Evolutionary conservation across 1,139 yeast species (phyloP).

Genomic region (Saccharomyces hybrid): DNA sequence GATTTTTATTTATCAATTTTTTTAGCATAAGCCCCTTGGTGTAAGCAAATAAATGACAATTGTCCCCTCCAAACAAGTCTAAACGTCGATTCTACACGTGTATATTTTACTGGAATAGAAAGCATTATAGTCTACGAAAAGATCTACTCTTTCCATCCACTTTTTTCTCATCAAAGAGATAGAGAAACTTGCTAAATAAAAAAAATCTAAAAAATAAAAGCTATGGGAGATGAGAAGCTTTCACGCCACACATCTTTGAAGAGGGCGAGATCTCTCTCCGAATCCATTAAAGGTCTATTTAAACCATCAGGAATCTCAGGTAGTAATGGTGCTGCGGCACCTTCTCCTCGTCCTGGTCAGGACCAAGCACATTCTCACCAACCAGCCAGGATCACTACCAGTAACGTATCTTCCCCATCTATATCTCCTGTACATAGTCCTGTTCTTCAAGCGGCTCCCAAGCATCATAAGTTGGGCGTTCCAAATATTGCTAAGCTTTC

Average conservation of each 20-base stretch:
- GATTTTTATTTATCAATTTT: neutral
- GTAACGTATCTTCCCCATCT: slow-evolving; percentile 1
- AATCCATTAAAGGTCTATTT: slow-evolving; percentile 27
- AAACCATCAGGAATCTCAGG: slow-evolving; percentile 6
- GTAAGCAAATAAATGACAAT: neutral
- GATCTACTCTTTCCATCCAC: neutral
- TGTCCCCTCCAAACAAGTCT: neutral
- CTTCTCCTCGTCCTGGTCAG: slow-evolving; percentile 5
- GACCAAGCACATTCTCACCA: neutral
- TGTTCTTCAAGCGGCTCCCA: neutral
- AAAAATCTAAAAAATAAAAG: neutral
- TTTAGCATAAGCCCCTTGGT: neutral
- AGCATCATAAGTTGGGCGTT: slow-evolving; percentile 3
- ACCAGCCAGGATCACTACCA: neutral
- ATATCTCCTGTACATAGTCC: slow-evolving; percentile 6
- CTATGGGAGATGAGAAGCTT: neutral
- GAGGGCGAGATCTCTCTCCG: slow-evolving; percentile 26
- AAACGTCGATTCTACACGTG: neutral
- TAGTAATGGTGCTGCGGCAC: slow-evolving; percentile 1
- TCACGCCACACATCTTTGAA: slow-evolving; percentile 12
- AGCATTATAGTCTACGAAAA: neutral
- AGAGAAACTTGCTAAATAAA: neutral
- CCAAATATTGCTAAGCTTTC: slow-evolving; percentile 17
- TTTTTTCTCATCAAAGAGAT: neutral
- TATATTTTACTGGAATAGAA: neutral